Evolutionary conservation across 2,329 filamentous ascomycete species (phyloP), one percentile per base, ranked within the genome.

Genomic region (Trichoderma brevicompactum): DNA sequence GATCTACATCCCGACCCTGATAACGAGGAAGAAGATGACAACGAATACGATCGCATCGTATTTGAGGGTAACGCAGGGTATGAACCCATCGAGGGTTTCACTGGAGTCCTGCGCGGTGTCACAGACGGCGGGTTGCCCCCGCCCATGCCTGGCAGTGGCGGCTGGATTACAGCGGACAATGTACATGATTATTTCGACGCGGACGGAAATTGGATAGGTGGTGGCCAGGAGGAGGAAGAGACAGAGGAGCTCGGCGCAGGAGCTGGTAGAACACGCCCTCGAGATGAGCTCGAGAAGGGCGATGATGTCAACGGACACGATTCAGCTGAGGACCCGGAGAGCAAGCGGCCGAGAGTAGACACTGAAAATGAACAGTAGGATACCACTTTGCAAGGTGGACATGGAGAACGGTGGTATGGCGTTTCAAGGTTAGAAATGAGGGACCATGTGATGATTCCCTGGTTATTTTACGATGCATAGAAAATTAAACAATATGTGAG

Each of bases 121-220:
- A 70, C 71, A 6, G 77, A 80, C 64, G 84, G 84, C 0, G 83
- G 82, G 2, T 73, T 89, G 28, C 87, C 87, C n/a, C 87, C 87
- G 1, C 85, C 88, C 0, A 85, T 91, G 76, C 89, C 91, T 0
- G 90, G 91, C 1, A 92, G 90, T 56, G 86, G 86, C 0, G 91
- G 91, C 0, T 94, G 91, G 91, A 93, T 98, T 73, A 98, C 94
- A 15, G 91, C 92, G 8, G 94, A 97, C 65, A 98, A 97, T 72
- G 89, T 96, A 75, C 83, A 90, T 69, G 86, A 96, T 70, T 96
- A 88, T 73, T 91, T 95, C 76, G 91, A 95, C 71, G 88, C 85
- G 68, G 85, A 93, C 8, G 92, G 92, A 2, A 93, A 94, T 73
- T 94, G 90, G 85, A 89, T 91, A 68, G 85, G 73, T 1, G 72